Base-by-base conservation (phyloP, 176 grass and related monocot genomes). In the Thinopyrum elongatum region DNA sequence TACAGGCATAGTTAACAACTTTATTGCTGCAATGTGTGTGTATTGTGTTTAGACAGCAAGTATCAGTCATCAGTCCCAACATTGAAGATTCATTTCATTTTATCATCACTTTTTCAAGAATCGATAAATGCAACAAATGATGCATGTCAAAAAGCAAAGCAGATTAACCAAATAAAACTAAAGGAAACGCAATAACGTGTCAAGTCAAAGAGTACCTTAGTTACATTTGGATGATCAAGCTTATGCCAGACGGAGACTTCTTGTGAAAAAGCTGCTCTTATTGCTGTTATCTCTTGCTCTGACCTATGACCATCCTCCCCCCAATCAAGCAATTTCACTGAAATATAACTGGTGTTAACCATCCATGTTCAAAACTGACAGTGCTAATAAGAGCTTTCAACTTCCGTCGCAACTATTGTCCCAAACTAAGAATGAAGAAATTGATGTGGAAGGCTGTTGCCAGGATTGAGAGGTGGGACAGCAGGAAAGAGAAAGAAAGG, bases 191-290 rank as follows among this genome's bases (percentile, higher is more conserved):
- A 47, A 29, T 58, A 77, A 39, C 5, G 27, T 76, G n/a, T 62
- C 38, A 26, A 81, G 19, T 2, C 69, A 76, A 62, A 44, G 6
- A 83, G 30, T 88, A 99, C 97, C 92, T 94, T 99, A 8, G 97
- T 96, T n/a, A 99, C 94, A 90, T 99, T 99, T 72, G 94, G 94
- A 89, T 99, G 94, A 70, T 96, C 94, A 70, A 99, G 92, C 84
- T 96, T 96, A 90, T 99, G 97, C 97, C 97, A 99, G 82, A 99
- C 97, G 22, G 90, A 88, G 82, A 99, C 97, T 81, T 99, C 97
- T 36, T 94, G 94, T 66, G 92, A 91, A 91, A 99, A 99, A 8
- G 92, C 92, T 77, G 88, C 41, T 80, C 92, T 90, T 53, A 96
- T 22, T 71, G 86, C 46, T 8, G 17, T 19, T 81, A 96, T 86